A percentile compares a stretch with the other conserved stretches of the same genome.
Evolutionary conservation across 805 yeast species (phyloP).

Genomic region (Ogataea zsoltii): DNA sequence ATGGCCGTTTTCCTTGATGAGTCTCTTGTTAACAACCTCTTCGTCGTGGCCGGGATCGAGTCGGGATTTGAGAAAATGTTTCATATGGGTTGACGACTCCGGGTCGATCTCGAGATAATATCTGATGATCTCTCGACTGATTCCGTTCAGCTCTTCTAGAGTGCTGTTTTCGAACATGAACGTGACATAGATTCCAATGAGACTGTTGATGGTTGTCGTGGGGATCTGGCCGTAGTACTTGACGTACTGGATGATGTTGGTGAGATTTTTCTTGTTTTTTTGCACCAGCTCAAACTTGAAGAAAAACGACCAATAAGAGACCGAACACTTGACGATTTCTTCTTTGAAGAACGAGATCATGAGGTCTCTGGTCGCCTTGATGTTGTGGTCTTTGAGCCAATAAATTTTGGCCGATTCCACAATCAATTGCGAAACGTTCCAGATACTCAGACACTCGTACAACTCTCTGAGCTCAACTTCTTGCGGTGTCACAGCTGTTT

Average conservation of each 20-base stretch:
- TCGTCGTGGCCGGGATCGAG: slow-evolving; percentile 31
- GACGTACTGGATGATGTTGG: slow-evolving; percentile 45
- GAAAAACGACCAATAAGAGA: slow-evolving; percentile 56
- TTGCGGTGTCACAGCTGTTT: background rate
- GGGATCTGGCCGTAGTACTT: slow-evolving; percentile 50
- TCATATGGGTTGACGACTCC: slow-evolving; percentile 34
- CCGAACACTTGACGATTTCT: slow-evolving; percentile 39
- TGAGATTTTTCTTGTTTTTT: slow-evolving; percentile 45
- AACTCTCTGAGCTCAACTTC: slow-evolving; percentile 19
- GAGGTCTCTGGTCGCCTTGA: slow-evolving; percentile 27
- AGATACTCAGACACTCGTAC: slow-evolving; percentile 18
- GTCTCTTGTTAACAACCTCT: slow-evolving; percentile 29
- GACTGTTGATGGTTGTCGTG: slow-evolving; percentile 43
- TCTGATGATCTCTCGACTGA: slow-evolving; percentile 27
- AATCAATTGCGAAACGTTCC: slow-evolving; percentile 29
- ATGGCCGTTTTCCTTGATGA: slow-evolving; percentile 37
- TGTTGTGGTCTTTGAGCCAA: slow-evolving; percentile 26
- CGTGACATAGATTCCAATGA: slow-evolving; percentile 40
- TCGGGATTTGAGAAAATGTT: slow-evolving; percentile 34
- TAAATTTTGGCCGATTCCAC: slow-evolving; percentile 28
- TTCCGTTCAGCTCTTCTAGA: slow-evolving; percentile 19
- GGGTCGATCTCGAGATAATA: slow-evolving; percentile 32
- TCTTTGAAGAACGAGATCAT: slow-evolving; percentile 30
- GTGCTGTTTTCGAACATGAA: slow-evolving; percentile 35
- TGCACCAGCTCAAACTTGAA: slow-evolving; percentile 52